Conservation (phyloP, 2,329 filamentous ascomycete species). For the Fusarium stilboides region DNA sequence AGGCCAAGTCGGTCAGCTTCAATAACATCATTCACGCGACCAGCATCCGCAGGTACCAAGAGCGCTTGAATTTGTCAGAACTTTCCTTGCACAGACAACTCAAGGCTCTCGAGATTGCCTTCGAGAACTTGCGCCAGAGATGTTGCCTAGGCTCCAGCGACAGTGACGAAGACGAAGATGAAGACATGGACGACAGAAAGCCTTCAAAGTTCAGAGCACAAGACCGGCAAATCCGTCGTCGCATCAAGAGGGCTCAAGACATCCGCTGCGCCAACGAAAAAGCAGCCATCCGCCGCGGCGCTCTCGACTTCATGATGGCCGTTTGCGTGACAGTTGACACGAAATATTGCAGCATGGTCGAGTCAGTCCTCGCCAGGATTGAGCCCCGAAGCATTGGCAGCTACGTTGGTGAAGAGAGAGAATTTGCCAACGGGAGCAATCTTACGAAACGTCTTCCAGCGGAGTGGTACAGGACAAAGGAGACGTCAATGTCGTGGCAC, state of each 20-base stretch:
- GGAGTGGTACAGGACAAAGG: conserved; percentile 8
- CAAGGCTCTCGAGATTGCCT: background rate
- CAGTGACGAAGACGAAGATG: background rate
- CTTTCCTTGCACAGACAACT: background rate
- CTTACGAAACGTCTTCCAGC: background rate
- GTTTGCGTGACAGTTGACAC: conserved; percentile 1
- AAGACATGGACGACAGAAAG: background rate
- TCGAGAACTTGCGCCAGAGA: background rate
- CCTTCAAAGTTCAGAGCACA: background rate
- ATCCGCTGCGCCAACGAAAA: conserved; percentile 3
- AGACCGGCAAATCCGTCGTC: background rate
- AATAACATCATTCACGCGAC: background rate
- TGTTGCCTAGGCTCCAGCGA: no score
- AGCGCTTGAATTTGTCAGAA: background rate
- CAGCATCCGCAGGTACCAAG: background rate
- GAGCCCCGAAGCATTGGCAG: conserved; percentile 1
- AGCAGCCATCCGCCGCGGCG: conserved; percentile 7
- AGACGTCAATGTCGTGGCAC: conserved; percentile 19
- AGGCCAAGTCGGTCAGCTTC: conserved; percentile 3
- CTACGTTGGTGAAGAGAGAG: conserved; percentile 16
- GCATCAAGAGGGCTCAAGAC: background rate
- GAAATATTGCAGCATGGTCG: background rate
- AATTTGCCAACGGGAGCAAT: background rate
- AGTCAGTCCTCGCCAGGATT: background rate
- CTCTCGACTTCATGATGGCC: conserved; percentile 21